Base-by-base conservation (phyloP, 495 filamentous ascomycete species). In the Neurospora pannonica region DNA sequence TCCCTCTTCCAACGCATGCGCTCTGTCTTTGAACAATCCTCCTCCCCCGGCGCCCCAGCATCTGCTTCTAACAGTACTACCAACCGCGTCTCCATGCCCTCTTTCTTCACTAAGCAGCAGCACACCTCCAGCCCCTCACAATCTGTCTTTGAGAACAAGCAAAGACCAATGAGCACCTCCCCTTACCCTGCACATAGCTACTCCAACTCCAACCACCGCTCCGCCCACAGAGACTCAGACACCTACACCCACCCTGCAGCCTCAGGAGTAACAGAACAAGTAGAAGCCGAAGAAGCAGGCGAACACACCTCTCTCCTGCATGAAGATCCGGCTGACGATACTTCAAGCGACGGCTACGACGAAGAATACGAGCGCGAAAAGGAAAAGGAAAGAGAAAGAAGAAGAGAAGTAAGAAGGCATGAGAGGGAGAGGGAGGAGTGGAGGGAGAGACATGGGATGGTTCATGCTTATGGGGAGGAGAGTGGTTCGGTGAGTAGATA, bases 1-100 rank as follows among this genome's bases (percentile, higher is more conserved):
- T 17, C 13, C 24, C 74, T 82, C n/a, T 82, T 82, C 78, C 76
- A 80, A 71, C 74, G 76, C 8, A 81, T 82, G 81, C 76, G 81
- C 28, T 80, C 69, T 60, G 75, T 82, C n/a, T 82, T 81, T 70
- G 81, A 81, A 70, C 74, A 77, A 8, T 71, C 76, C 5, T 54
- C 60, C 28, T 19, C 40, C 34, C 9, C 2, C 70, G 13, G 15
- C 38, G n/a, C 48, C 17, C 10, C 71, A 70, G 71, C 40, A 15
- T 11, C 40, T 17, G 31, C 46, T 71, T 11, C 31, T 9, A 38
- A 36, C 36, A 36, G 36, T 67, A 0, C 46, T 1, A 17, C 7
- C 24, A 34, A 67, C 15, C 11, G 54, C 6, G 54, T 67, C 6
- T 67, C 54, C 2, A 67, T 34, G 54, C 54, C 54, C 3, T 31